A percentile compares a stretch with the other conserved stretches of the same genome.
Conservation (phyloP, 2,329 filamentous ascomycete species). For the Dactylellina haptotyla region DNA sequence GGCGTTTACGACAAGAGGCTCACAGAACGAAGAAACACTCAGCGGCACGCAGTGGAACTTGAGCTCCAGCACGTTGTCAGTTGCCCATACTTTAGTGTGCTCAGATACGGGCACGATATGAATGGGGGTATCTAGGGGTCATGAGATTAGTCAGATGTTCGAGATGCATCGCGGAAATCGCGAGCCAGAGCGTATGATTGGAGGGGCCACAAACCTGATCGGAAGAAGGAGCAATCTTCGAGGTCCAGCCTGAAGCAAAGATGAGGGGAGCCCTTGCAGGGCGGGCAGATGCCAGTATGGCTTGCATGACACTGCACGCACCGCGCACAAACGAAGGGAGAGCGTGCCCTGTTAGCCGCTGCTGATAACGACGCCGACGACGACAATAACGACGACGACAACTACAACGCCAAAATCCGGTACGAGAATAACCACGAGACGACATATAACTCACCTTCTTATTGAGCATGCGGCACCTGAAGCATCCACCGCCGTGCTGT, state of each 20-base stretch:
- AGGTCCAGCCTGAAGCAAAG: slow-evolving; percentile 49
- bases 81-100: slow-evolving; percentile 44
- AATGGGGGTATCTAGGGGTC: slow-evolving; percentile 39
- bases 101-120: slow-evolving; percentile 51
- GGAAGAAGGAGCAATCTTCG: slow-evolving; percentile 48
- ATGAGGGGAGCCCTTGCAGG: slow-evolving; percentile 48
- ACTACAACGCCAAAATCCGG: neutral
- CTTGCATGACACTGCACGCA: slow-evolving; percentile 41
- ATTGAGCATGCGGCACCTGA: slow-evolving; percentile 50
- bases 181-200: neutral
- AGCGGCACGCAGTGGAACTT: slow-evolving; percentile 46
- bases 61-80: slow-evolving; percentile 20
- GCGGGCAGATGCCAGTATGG: slow-evolving; percentile 46
- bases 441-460: slow-evolving; percentile 43
- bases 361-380: slow-evolving; percentile 22
- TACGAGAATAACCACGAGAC: too few species aligned
- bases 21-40: slow-evolving; percentile 33
- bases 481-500: slow-evolving; percentile 47
- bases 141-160: neutral
- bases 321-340: neutral
- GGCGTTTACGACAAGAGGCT: slow-evolving; percentile 42
- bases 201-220: slow-evolving; percentile 27
- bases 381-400: neutral
- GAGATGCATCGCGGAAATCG: neutral
- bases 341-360: slow-evolving; percentile 17